Base-by-base conservation (phyloP, 164 flowering plant genomes). In the Echeveria elegans region DNA sequence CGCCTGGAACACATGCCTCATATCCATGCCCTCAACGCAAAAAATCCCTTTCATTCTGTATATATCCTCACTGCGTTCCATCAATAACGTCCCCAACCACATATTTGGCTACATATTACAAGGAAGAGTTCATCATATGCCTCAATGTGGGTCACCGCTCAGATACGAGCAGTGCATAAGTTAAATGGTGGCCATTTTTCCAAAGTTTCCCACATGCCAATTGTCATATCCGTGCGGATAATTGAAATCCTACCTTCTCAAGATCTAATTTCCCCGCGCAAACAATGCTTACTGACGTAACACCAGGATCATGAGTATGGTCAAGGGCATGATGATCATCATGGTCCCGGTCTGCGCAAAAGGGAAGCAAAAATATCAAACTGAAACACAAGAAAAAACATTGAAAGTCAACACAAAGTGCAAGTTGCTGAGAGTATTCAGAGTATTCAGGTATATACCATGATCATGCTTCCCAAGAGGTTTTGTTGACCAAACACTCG, bases 1-100 rank as follows among this genome's bases (percentile, higher is more conserved):
- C 37, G 89, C 97, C 96, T 91, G 97, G 71, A 94, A 94, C 36
- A 91, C 97, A 70, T 89, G 91, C 84, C 97, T 85, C 78, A 91
- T 93, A 47, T 83, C 63, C 99, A 94, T 91, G 23, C 96, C 97
- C 68, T 85, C 77, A 38, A 94, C 91, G 37, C 96, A 91, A 43
- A 94, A 75, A 45, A 94, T 88, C 69, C 99, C 99, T 74, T 94
- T 94, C 99, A 91, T 91, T 37, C 97, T 77, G 71, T 94, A 94
- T 70, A 94, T 94, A 74, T 94, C 97, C 48, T 94, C 97, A 69
- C 97, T 91, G 10, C 83, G 79, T 66, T 94, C 96, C 81, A 91
- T 15, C 73, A 94, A 77, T 63, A 91, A 72, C 29, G 88, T 91
- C 37, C 99, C 97, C 61, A 94, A 80, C 97, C 99, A 94, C 59